Base-by-base conservation (phyloP, 78 protist species). In the Dictyostelium intermedium region DNA sequence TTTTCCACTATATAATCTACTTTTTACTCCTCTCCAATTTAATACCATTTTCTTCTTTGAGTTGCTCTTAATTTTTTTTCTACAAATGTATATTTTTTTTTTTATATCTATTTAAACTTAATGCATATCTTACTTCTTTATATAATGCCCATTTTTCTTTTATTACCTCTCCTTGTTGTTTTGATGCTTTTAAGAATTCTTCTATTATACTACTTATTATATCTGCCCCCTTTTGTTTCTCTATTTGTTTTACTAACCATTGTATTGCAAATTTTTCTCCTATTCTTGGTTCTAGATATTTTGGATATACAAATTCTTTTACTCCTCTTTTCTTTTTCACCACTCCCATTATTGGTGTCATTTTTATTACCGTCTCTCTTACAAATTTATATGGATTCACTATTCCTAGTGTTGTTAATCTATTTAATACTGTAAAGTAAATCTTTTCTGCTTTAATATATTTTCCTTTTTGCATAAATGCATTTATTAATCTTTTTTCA, bases 391-490 rank as follows among this genome's bases (percentile, higher is more conserved):
- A 37, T 23, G 82, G 56, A 20, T 39, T 37, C 41, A 3, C 20
- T 13, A 76, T 37, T 23, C 82, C 82, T 5, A 39, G 3, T 4
- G 45, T 37, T 63, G 47, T 47, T 63, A 82, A 82, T 60, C 25
- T 45, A 82, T 82, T 45, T 50, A 63, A 35, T 45, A 82, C 60
- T 35, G 20, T 35, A 82, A 27, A 50, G 50, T 63, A 82, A 16
- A 35, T 82, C 0, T 82, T 82, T 20, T 63, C 79, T 0, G 85
- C 74, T 60, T 35, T 63, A 5, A 82, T n/a, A 37, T 63, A 82
- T 1, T 82, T 82, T 39, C 82, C 82, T 82, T 63, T 47, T 82
- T 23, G 43, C 85, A 82, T 82, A 27, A 82, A 82, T 13, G 85
- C 43, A 35, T 45, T 82, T 82, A 82, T 35, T 37, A 82, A 63